Base-by-base conservation (phyloP, 495 filamentous ascomycete species). In the Wilcoxina mikolae region DNA sequence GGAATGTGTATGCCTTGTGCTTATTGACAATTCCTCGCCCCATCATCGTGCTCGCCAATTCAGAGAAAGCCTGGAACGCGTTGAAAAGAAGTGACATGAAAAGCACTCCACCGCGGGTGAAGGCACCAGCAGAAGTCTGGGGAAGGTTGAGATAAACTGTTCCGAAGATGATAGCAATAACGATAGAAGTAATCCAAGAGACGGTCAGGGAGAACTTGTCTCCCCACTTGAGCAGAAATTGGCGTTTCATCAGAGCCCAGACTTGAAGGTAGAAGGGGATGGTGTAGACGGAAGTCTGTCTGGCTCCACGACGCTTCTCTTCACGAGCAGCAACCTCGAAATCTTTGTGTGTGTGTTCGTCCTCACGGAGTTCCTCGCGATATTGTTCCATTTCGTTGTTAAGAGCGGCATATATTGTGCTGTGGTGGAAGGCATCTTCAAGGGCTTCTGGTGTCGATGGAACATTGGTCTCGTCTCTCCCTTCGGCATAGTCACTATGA, bases 191-290 rank as follows among this genome's bases (percentile, higher is more conserved):
- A 41, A 82, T 68, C 84, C 84, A 91, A 18, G 79, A 82, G 23
- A 89, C 78, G 11, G 73, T 71, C n/a, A 88, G 70, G 2, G 76
- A 76, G 60, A 89, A 84, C 47, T 81, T 82, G 61, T 94, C 86
- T 61, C 89, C 84, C 76, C 82, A 83, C 68, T 89, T 90, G 58
- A 90, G 78, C 25, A 84, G 70, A 64, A 84, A 90, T 62, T 94
- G 87, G 0, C 86, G 75, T 60, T 86, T 80, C 76, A 86, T 84
- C 52, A 91, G 61, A 4, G 83, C 81, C 84, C 83, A 89, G 4
- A 90, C 72, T 63, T 94, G 87, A 1, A 82, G 70, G 51, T 82
- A 76, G 65, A 85, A 88, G 0, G 84, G 83, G 47, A 89, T 81
- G 0, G 78, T 83, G 70, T 94, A 94, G 12, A 87, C 83, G 2